Conservation (phyloP, 169 alveolate species). For the Besnoitia besnoiti region DNA sequence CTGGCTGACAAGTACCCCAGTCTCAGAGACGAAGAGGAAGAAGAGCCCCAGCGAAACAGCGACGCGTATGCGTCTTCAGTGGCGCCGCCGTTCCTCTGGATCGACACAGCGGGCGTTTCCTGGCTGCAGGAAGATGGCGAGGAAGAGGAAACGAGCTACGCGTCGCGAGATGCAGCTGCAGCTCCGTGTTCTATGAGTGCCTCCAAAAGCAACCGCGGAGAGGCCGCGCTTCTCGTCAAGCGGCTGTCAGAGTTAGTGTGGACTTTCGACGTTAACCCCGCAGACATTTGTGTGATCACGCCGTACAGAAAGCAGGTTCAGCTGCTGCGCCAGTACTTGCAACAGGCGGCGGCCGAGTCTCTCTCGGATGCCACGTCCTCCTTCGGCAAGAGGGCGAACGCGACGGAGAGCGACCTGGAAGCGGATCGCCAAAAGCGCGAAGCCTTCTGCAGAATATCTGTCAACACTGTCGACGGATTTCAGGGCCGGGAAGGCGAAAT, state of each 20-base stretch:
- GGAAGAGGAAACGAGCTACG: neutral
- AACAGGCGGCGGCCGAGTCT: neutral
- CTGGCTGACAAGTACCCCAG: neutral
- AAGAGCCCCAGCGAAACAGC: neutral
- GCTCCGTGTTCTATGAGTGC: neutral
- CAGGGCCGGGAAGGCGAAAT: constrained; percentile 61
- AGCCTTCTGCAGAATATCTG: neutral
- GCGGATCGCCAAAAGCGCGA: neutral
- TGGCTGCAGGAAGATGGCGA: constrained; percentile 38
- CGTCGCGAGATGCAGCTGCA: neutral
- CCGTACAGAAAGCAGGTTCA: constrained; percentile 61
- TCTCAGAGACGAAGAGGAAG: neutral
- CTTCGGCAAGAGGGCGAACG: neutral
- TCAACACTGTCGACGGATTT: constrained; percentile 56
- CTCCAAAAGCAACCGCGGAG: constrained; percentile 34
- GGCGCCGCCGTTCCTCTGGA: constrained; percentile 53
- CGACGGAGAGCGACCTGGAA: neutral
- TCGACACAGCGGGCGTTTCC: constrained; percentile 52
- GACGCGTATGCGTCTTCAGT: neutral
- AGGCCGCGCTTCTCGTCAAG: constrained; percentile 46
- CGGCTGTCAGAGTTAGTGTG: constrained; percentile 14
- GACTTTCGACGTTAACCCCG: neutral
- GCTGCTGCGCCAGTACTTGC: constrained; percentile 36
- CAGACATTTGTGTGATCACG: constrained; percentile 46
- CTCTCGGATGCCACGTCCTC: neutral